Evolutionary conservation across 1,139 yeast species (phyloP), one percentile per base, ranked within the genome.

Genomic region (Nakaseomyces delphensis): DNA sequence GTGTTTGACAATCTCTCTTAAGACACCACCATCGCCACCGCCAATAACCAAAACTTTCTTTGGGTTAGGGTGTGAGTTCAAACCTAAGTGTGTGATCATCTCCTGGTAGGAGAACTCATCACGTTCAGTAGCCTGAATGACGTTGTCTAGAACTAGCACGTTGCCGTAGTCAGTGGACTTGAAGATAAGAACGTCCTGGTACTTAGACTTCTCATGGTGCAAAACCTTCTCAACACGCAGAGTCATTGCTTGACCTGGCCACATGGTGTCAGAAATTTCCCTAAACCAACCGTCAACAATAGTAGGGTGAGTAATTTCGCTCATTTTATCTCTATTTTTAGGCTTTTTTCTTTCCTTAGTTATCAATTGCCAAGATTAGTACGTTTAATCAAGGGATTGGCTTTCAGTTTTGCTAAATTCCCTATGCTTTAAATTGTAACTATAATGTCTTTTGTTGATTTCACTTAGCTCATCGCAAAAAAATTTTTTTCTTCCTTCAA

Each of bases 21-120:
- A 73, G 45, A 87, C 96, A 63, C 96, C 96, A 56, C 96, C 96
- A 60, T 87, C 96, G 56, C 96, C 96, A 52, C 96, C 96, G 46
- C 96, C 96, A 61, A 87, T 81, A 46, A 87, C 95, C 49, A 87
- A 71, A 25, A 91, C 96, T 60, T 74, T 79, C 71, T 83, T 83
- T 43, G 96, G 96, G 68, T 81, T 75, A 47, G 94, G 87, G 68
- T 87, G 96, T 37, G 93, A 77, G 75, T 83, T 83, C 67, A 87
- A 60, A 11, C 95, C 94, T 59, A 87, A 71, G 66, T 87, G 96
- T 35, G 95, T 69, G 63, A 87, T 87, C 95, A 87, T 85, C 66
- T 87, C 96, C 69, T 87, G 96, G 70, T 85, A 85, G 42, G 95
- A 77, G 65, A 85, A 87, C 67, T 87, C 96, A 62, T 87, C 96